Conservation (phyloP, 2,329 filamentous ascomycete species). For the Trichoderma gracile region DNA sequence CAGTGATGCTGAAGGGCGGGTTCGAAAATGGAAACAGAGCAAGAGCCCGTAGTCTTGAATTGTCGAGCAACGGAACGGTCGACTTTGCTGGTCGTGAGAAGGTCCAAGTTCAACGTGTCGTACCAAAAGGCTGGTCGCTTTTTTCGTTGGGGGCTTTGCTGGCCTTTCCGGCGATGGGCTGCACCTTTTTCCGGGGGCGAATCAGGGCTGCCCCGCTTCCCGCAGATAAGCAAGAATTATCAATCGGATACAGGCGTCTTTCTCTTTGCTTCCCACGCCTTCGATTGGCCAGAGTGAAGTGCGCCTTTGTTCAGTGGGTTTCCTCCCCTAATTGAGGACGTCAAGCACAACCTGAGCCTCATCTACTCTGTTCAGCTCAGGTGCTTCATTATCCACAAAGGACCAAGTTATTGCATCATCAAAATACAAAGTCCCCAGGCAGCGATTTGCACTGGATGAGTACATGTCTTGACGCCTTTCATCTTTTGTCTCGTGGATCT, state of each 20-base stretch:
- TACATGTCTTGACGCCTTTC: neutral
- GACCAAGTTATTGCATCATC: too few species aligned
- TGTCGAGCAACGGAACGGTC: neutral
- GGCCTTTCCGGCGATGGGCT: conserved; percentile 28
- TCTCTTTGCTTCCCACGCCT: conserved; percentile 17
- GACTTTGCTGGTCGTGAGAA: neutral
- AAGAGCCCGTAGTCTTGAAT: neutral
- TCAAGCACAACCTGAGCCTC: too few species aligned
- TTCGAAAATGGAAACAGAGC: neutral
- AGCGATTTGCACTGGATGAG: neutral
- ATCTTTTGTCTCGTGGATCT: neutral
- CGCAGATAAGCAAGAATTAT: neutral
- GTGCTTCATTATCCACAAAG: too few species aligned
- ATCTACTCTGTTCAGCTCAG: too few species aligned
- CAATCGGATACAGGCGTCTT: neutral
- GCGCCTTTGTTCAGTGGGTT: neutral
- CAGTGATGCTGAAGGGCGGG: neutral
- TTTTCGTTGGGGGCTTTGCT: conserved; percentile 25
- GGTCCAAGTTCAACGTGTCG: neutral
- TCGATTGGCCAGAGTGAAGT: neutral
- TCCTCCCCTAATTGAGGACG: too few species aligned
- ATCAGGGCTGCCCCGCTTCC: conserved; percentile 17
- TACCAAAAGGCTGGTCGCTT: neutral
- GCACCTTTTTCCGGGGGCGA: conserved; percentile 29
- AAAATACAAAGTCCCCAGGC: too few species aligned